phyloP scores from a whole-genome alignment of 2,329 filamentous ascomycete genomes.

The Fusarium dlaminii region DNA sequence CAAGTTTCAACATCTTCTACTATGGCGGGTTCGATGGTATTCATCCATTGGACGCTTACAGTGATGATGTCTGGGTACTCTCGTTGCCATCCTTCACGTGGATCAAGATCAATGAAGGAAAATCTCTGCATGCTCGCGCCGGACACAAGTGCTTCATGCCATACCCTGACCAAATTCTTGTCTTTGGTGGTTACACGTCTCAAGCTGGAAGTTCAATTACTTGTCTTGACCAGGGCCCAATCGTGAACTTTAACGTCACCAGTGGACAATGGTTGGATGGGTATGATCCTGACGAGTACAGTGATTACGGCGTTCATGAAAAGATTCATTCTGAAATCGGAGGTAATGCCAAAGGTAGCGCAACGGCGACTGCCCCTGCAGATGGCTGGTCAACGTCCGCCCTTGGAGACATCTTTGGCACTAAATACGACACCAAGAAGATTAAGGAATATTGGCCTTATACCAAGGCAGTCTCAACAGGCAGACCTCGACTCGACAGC shows the following conservation, averaged over 20 bases:
- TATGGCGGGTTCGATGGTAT: constrained; percentile 78
- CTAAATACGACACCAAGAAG: constrained; percentile 64
- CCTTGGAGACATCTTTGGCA: constrained; percentile 64
- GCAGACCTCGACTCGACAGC: constrained; percentile 27
- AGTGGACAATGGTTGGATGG: constrained; percentile 73
- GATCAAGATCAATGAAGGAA: constrained; percentile 65
- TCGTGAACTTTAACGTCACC: constrained; percentile 78
- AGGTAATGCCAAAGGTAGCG: constrained; percentile 71
- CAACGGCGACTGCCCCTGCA: constrained; percentile 73
- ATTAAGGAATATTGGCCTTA: constrained; percentile 72
- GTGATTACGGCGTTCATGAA: constrained; percentile 75
- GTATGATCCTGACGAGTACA: constrained; percentile 72
- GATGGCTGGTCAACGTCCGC: constrained; percentile 62
- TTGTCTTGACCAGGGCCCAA: constrained; percentile 62
- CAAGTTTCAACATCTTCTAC: constrained; percentile 85
- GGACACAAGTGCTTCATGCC: constrained; percentile 80
- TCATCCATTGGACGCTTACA: constrained; percentile 50
- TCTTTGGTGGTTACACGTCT: constrained; percentile 73
- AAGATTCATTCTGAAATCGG: constrained; percentile 73
- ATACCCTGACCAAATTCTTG: constrained; percentile 84
- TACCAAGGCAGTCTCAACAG: constrained; percentile 41
- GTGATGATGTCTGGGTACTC: constrained; percentile 81
- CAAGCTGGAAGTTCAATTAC: constrained; percentile 33
- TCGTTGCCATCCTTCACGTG: constrained; percentile 84
- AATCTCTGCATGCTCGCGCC: constrained; percentile 65